A percentile compares a stretch with the other conserved stretches of the same genome.
These are phyloP conservation scores for Allomyces macrogynus DNA, from an alignment of 192 early-diverging fungal species.

Conservation along the genomic window DNA sequence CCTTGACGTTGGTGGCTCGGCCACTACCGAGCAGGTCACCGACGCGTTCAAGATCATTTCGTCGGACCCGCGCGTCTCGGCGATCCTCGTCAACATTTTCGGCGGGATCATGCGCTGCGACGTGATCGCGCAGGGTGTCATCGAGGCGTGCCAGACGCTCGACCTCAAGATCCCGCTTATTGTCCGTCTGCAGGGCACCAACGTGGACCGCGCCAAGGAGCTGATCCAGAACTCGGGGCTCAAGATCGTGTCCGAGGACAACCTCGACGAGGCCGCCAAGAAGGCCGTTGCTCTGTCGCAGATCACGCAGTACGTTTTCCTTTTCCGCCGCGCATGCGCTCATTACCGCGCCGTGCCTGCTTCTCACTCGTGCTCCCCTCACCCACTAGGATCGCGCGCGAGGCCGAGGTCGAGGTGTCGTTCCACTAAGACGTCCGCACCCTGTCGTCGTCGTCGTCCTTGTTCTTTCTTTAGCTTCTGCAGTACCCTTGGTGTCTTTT, in stretches of 20 bases:
- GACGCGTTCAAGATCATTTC: constrained; percentile 99
- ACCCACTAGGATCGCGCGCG: constrained; percentile 25
- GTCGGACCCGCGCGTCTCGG: constrained; percentile 86
- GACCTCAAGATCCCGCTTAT: constrained; percentile 86
- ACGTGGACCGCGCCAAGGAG: constrained; percentile 77
- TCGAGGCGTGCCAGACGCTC: constrained; percentile 77
- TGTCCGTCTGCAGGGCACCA: constrained; percentile 85
- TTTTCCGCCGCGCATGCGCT: no score
- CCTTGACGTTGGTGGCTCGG: constrained; percentile 94
- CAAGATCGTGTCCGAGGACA: constrained; percentile 79
- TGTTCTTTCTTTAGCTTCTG: no score
- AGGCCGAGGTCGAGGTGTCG: constrained; percentile 50
- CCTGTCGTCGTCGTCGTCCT: no score
- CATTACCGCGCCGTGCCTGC: no score
- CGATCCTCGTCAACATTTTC: constrained; percentile 98
- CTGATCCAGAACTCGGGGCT: constrained; percentile 80
- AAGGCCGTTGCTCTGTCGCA: constrained; percentile 69
- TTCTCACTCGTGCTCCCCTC: no score
- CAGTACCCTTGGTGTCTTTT: no score
- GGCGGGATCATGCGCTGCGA: constrained; percentile 99
- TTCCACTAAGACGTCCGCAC: constrained; percentile 21
- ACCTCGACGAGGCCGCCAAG: constrained; percentile 82
- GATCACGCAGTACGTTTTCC: constrained; percentile 35
- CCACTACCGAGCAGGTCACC: constrained; percentile 82
- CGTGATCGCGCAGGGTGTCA: constrained; percentile 94